A percentile compares a stretch with the other conserved stretches of the same genome.
Evolutionary conservation across 2,329 filamentous ascomycete species (phyloP).

Genomic region (Talaromyces islandicus): DNA sequence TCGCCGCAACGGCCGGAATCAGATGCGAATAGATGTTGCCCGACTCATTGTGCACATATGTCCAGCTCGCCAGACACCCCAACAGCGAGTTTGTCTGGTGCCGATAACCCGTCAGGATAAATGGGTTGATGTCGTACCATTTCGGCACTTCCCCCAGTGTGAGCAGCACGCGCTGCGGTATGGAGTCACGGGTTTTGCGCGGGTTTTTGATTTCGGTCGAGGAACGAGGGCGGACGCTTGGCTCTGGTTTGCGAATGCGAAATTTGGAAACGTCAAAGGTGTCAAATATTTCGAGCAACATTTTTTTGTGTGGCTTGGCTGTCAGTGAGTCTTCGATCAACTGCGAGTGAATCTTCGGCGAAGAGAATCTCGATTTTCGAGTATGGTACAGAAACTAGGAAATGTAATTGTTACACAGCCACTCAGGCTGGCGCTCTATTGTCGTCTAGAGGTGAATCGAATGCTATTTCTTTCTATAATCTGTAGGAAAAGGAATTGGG

Average conservation of each 20-base stretch:
- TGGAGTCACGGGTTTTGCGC: background rate
- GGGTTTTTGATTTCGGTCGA: background rate
- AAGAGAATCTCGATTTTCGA: background rate
- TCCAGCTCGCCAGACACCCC: slow-evolving; percentile 35
- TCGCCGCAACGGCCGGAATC: slow-evolving; percentile 32
- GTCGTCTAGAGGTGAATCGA: background rate
- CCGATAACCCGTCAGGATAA: slow-evolving; percentile 40
- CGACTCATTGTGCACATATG: slow-evolving; percentile 41
- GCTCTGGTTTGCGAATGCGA: background rate
- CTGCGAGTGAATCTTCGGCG: too few species aligned
- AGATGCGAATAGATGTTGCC: slow-evolving; percentile 43
- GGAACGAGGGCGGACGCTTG: background rate
- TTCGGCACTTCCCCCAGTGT: slow-evolving; percentile 17
- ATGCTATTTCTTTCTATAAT: background rate
- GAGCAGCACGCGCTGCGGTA: background rate
- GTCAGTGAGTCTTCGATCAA: too few species aligned
- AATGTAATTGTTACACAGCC: background rate
- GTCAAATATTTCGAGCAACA: background rate
- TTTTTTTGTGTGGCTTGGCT: too few species aligned
- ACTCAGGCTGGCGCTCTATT: background rate
- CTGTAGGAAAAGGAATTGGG: background rate
- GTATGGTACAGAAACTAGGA: background rate
- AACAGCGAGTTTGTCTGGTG: slow-evolving; percentile 32
- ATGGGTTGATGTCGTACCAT: slow-evolving; percentile 41
- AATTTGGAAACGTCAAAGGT: background rate